Conservation (phyloP, 164 flowering plant species). For the Berberis vulgaris region DNA sequence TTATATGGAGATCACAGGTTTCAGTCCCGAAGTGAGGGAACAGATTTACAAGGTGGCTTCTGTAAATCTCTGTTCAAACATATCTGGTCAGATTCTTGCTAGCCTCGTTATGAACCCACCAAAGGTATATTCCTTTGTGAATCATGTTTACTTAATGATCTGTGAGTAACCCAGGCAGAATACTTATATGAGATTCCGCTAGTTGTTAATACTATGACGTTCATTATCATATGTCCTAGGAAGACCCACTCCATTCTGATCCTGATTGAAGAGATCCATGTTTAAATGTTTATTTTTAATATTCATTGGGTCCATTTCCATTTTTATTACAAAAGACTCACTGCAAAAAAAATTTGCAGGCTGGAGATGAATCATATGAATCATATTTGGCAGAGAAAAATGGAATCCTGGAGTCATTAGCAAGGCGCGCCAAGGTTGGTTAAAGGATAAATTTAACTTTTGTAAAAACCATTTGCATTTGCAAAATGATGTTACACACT, state of each 20-base stretch:
- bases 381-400: conserved; percentile 75
- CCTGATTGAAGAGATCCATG: too few relatives aligned
- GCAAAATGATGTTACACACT: background rate
- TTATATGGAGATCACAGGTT: conserved; percentile 98
- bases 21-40: conserved; percentile 66
- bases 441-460: background rate
- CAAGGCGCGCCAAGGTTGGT: conserved; percentile 94
- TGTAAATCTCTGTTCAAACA: conserved; percentile 92
- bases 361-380: conserved; percentile 91
- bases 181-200: background rate
- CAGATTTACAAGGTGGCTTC: conserved; percentile 97
- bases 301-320: background rate
- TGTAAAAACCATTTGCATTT: background rate
- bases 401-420: conserved; percentile 75
- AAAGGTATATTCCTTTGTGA: conserved; percentile 37
- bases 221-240: too few relatives aligned
- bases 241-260: too few relatives aligned
- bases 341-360: conserved; percentile 37
- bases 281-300: too few relatives aligned
- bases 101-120: conserved; percentile 99
- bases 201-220: too few relatives aligned
- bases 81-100: conserved; percentile 95
- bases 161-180: background rate
- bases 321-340: background rate
- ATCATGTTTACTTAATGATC: background rate